A percentile compares a stretch with the other conserved stretches of the same genome.
phyloP scores from a whole-genome alignment of 2,329 filamentous ascomycete genomes.

The Talaromyces sp. region DNA sequence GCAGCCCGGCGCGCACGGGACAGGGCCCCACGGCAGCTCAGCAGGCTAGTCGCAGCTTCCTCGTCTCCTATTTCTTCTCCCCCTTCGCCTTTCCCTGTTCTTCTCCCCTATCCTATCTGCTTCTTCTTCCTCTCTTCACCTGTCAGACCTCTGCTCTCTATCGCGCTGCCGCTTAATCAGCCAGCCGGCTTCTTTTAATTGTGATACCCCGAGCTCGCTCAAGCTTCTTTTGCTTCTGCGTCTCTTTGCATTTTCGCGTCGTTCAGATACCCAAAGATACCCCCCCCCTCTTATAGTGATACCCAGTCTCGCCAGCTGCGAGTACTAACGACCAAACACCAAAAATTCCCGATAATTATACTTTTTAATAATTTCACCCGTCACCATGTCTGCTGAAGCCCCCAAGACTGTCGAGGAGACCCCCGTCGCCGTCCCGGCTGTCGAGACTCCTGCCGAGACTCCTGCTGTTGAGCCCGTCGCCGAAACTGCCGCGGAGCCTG shows the following conservation, averaged over 20 bases:
- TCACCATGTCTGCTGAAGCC: constrained; percentile 63
- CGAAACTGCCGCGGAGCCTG: constrained; percentile 1
- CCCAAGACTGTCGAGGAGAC: constrained; percentile 64
- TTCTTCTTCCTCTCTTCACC: constrained; percentile 5
- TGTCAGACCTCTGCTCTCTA: constrained; percentile 18
- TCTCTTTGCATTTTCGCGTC: constrained; percentile 21
- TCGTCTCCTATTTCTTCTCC: constrained; percentile 18
- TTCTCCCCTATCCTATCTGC: constrained; percentile 2
- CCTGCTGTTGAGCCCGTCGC: constrained; percentile 27
- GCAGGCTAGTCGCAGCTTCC: constrained; percentile 4
- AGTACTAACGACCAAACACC: neutral
- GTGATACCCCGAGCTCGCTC: constrained; percentile 34
- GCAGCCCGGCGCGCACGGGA: neutral
- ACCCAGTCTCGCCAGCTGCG: constrained; percentile 9
- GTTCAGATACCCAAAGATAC: constrained; percentile 31
- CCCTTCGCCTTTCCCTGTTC: constrained; percentile 18
- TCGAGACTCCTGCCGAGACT: constrained; percentile 63
- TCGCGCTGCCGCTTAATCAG: constrained; percentile 14
- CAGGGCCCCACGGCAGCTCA: neutral
- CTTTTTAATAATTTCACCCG: constrained; percentile 6
- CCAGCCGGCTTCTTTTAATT: constrained; percentile 21
- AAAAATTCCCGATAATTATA: constrained; percentile 1
- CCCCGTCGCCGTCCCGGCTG: constrained; percentile 46
- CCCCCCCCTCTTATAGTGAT: constrained; percentile 13
- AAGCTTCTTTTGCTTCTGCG: constrained; percentile 23